A percentile compares a stretch with the other conserved stretches of the same genome.
Conservation (phyloP, 1,284 basidiomycete genomes). For the Anthracocystis walkeri region DNA sequence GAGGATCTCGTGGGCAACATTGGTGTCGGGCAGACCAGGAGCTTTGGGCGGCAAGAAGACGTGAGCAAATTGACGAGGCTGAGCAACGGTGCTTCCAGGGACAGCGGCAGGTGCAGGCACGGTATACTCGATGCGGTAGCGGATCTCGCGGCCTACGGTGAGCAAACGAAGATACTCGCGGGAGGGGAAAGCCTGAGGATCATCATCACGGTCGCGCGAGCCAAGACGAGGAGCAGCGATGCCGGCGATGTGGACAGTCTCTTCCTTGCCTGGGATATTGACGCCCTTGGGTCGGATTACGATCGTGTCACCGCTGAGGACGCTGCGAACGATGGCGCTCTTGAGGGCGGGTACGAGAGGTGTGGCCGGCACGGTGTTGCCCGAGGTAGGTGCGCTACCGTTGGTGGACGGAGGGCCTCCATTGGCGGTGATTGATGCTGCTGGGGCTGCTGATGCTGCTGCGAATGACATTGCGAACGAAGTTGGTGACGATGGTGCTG, state of each 20-base stretch:
- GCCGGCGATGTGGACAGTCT: conserved; percentile 63
- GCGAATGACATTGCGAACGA: conserved; percentile 39
- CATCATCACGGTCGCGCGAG: conserved; percentile 63
- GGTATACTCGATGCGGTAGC: conserved; percentile 81
- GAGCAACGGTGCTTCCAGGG: conserved; percentile 78
- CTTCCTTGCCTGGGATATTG: conserved; percentile 55
- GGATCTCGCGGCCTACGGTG: conserved; percentile 87
- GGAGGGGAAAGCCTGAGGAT: conserved; percentile 89
- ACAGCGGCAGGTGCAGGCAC: conserved; percentile 76
- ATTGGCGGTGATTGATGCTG: conserved; percentile 43
- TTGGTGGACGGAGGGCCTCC: conserved; percentile 12
- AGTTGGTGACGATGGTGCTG: conserved; percentile 11
- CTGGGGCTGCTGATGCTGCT: conserved; percentile 49
- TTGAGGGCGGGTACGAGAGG: conserved; percentile 52
- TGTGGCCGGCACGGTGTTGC: conserved; percentile 4
- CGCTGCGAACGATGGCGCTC: conserved; percentile 63
- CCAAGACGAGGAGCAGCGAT: conserved; percentile 64
- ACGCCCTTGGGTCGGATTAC: conserved; percentile 62
- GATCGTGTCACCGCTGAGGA: conserved; percentile 62
- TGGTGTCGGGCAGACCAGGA: conserved; percentile 60
- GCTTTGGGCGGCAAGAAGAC: conserved; percentile 62
- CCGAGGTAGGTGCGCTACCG: neutral
- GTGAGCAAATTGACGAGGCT: conserved; percentile 60
- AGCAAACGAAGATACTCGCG: conserved; percentile 89
- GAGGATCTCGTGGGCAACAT: conserved; percentile 78